phyloP scores from a whole-genome alignment of 1,284 basidiomycete genomes.

The Fomitopsis schrenkii region DNA sequence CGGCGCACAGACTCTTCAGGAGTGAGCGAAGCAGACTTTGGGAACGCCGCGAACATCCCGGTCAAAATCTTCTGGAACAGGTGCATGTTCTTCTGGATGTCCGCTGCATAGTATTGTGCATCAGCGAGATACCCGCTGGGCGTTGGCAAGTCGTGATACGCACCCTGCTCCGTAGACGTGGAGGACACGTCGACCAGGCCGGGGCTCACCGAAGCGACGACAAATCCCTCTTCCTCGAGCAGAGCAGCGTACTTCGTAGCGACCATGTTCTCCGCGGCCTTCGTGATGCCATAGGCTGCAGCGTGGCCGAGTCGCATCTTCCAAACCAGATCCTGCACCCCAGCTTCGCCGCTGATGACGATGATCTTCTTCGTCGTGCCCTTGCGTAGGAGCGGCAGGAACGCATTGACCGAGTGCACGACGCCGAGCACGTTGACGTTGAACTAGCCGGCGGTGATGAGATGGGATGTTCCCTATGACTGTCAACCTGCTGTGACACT shows the following conservation, averaged over 20 bases:
- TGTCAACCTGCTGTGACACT: not conserved
- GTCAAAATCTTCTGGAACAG: too few species aligned
- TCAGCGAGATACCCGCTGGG: not conserved
- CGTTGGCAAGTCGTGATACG: not conserved
- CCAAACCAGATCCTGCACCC: conserved; percentile 24
- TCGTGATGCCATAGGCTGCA: conserved; percentile 31
- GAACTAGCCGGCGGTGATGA: conserved; percentile 14
- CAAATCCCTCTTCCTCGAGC: conserved; percentile 31
- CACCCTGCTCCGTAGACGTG: not conserved
- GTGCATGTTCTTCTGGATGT: too few species aligned
- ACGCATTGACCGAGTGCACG: conserved; percentile 33
- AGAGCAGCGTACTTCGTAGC: conserved; percentile 34
- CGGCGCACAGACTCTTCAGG: too few species aligned
- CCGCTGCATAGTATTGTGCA: too few species aligned
- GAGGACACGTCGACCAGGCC: conserved; percentile 28
- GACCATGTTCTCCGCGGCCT: conserved; percentile 35
- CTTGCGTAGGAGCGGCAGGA: conserved; percentile 32
- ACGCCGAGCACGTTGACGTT: conserved; percentile 35
- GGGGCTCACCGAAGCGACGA: conserved; percentile 33
- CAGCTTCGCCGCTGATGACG: conserved; percentile 28
- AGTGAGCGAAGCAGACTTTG: too few species aligned
- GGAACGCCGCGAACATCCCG: too few species aligned
- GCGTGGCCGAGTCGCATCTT: conserved; percentile 5
- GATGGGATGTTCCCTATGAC: too few species aligned
- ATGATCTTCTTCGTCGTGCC: conserved; percentile 34